Evolutionary conservation across 495 filamentous ascomycete genomes (phyloP), one percentile per base, ranked within the genome.

Genomic region (Lichina pygmaea): DNA sequence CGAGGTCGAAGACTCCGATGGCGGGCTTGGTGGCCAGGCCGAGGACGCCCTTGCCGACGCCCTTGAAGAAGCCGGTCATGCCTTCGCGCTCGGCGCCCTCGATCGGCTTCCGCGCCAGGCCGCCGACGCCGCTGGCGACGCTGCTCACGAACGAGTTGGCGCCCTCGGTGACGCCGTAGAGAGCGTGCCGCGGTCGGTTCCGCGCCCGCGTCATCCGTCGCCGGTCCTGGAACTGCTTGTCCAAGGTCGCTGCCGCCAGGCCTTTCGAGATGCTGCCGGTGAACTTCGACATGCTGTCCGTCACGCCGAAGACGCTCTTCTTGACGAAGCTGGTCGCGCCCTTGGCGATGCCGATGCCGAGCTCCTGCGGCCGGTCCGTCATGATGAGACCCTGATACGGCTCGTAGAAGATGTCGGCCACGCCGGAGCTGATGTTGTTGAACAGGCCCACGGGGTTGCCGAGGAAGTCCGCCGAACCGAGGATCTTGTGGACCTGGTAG

Each of bases 381-480:
- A 86, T 86, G 55, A 94, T 86, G 46, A 97, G 68, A 30, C 89
- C 89, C 64, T 97, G 89, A 57, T 94, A 94, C 15, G 89, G 89
- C 56, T 95, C 89, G 61, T 97, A 97, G 66, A 97, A 97, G 53
- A 97, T 93, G 53, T 91, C 89, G 16, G 81, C 81, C 34, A 97
- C 81, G 44, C 89, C 89, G 36, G 89, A 94, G 59, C 82, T 91
- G 62, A 97, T 77, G 52, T 86, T 97, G 63, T 92, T 95, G 71
- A 97, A 97, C 37, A 97, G 66, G 37, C 89, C 89, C 37, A 97
- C 89, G 0, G 89, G 89, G 55, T 97, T 97, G 34, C 89, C 89
- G n/a, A 97, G 66, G 69, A 97, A 93, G 60, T 97, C 89, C 7
- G 89, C 89, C 10, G 86, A 94, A 30, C 89, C 89, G 48, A 97